These are phyloP conservation scores for Arxiozyma telluris DNA, from an alignment of 1,139 yeast genomes.

Conservation along the genomic window DNA sequence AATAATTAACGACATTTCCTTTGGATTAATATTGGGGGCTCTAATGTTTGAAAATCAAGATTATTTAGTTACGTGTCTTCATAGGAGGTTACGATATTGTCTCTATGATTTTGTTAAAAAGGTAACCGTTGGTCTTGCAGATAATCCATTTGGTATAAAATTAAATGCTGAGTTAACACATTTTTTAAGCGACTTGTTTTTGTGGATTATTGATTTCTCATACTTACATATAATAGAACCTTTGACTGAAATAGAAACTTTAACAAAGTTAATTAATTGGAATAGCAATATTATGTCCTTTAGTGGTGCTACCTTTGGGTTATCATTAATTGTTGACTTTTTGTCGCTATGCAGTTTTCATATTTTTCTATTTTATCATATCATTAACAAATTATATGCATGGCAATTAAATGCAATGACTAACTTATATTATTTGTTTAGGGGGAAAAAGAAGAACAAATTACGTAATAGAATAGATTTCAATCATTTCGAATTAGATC, in stretches of 20 bases:
- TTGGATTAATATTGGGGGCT: constrained; percentile 58
- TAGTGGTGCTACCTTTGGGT: constrained; percentile 60
- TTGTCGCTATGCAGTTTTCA: constrained; percentile 60
- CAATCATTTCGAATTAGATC: constrained; percentile 76
- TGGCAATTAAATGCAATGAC: constrained; percentile 62
- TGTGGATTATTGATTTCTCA: constrained; percentile 81
- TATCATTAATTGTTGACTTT: constrained; percentile 60
- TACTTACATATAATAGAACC: constrained; percentile 30
- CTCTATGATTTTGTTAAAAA: constrained; percentile 35
- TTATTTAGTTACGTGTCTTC: constrained; percentile 17
- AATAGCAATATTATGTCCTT: constrained; percentile 39
- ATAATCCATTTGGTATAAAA: constrained; percentile 91
- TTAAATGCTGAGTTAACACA: constrained; percentile 77
- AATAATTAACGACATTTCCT: constrained; percentile 66
- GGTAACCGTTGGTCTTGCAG: constrained; percentile 67
- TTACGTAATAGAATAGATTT: constrained; percentile 80
- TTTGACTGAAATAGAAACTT: constrained; percentile 20
- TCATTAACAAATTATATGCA: constrained; percentile 68
- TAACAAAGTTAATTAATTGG: constrained; percentile 30
- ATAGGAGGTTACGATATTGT: constrained; percentile 11
- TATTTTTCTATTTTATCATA: constrained; percentile 64
- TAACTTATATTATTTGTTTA: constrained; percentile 74
- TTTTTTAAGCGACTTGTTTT: constrained; percentile 76
- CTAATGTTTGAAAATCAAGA: constrained; percentile 40
- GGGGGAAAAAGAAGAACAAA: constrained; percentile 83